Percentiles rank a stretch among this genome's conserved stretches.
These are phyloP conservation scores for Tylopilus rubrobrunneus DNA, from an alignment of 768 basidiomycete species.

Conservation along the genomic window DNA sequence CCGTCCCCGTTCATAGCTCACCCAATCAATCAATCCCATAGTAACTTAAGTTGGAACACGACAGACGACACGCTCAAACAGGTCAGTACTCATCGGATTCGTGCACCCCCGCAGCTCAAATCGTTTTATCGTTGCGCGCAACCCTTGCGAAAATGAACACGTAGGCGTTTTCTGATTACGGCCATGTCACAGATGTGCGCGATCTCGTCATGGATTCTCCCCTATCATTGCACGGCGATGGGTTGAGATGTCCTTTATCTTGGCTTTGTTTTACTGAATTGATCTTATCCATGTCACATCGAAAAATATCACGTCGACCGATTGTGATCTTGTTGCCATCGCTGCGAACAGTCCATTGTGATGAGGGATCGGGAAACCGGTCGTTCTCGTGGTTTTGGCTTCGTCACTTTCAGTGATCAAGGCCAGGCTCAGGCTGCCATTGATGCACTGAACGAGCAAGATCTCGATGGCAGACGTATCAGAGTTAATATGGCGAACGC, in stretches of 20 bases:
- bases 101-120: conserved; percentile 4
- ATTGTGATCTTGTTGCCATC: conserved; percentile 6
- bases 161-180: conserved; percentile 43
- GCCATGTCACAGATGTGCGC: conserved; percentile 50
- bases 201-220: conserved; percentile 28
- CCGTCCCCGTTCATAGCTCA: background rate
- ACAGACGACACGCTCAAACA: conserved; percentile 24
- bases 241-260: conserved; percentile 25
- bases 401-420: conserved; percentile 38
- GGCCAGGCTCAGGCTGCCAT: conserved; percentile 46
- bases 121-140: background rate
- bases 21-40: conserved; percentile 1
- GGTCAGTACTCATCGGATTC: conserved; percentile 16
- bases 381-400: conserved; percentile 56
- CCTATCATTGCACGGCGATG: conserved; percentile 30
- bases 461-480: conserved; percentile 52
- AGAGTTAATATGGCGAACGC: conserved; percentile 44
- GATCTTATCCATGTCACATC: conserved; percentile 22
- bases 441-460: conserved; percentile 43
- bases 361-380: conserved; percentile 54
- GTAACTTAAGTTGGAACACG: conserved; percentile 34
- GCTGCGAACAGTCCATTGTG: conserved; percentile 28
- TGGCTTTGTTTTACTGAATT: conserved; percentile 24
- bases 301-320: conserved; percentile 5
- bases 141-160: conserved; percentile 1